These are phyloP conservation scores for Chrysanthemum makinoi DNA, from an alignment of 129 eudicot species.

Conservation along the genomic window DNA sequence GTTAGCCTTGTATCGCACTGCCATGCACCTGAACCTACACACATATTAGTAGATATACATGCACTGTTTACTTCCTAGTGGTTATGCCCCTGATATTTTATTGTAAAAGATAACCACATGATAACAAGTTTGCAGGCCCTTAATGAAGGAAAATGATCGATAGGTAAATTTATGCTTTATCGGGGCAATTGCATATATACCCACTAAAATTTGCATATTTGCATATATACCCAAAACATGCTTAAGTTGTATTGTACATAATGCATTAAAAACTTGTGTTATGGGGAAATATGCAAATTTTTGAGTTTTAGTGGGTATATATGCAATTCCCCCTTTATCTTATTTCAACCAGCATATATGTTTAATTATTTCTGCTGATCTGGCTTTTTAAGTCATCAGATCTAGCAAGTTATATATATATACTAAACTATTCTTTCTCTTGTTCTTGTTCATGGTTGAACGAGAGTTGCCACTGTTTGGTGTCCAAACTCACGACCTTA, in stretches of 20 bases:
- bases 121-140: constrained; percentile 21
- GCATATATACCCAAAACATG: no score
- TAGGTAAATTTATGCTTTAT: constrained; percentile 16
- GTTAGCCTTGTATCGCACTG: neutral
- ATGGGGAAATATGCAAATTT: no score
- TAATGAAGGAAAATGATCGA: neutral
- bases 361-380: neutral
- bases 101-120: constrained; percentile 2
- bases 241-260: no score
- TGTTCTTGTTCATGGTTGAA: neutral
- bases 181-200: no score
- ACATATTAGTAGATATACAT: no score
- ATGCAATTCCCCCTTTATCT: no score
- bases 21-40: neutral
- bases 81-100: neutral
- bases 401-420: constrained; percentile 5
- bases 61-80: neutral
- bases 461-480: no score
- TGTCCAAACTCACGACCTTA: neutral
- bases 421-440: neutral
- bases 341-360: neutral
- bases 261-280: no score
- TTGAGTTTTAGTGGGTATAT: no score
- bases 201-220: no score
- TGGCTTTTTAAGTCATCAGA: neutral